Conservation (phyloP, 495 filamentous ascomycete species). For the Penicillium samsonianum region DNA sequence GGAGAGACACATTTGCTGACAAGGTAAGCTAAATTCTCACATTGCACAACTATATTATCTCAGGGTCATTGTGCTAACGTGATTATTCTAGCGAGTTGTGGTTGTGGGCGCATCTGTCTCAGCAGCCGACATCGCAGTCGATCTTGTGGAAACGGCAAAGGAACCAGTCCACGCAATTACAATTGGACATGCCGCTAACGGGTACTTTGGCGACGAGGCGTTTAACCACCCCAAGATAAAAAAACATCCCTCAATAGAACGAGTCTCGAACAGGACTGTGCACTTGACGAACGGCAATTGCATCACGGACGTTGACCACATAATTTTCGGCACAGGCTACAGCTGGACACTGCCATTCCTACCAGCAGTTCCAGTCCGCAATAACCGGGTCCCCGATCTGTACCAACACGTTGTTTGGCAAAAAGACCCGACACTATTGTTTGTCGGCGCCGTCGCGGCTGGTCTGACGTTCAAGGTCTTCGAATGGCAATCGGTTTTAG, state of each 20-base stretch:
- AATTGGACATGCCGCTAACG: neutral
- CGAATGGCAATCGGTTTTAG: constrained; percentile 51
- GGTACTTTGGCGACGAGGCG: constrained; percentile 7
- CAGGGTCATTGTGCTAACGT: neutral
- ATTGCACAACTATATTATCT: neutral
- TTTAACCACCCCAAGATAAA: constrained; percentile 11
- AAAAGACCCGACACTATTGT: constrained; percentile 18
- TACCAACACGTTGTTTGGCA: constrained; percentile 21
- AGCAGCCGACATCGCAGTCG: constrained; percentile 15
- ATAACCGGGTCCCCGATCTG: constrained; percentile 19
- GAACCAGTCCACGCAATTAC: constrained; percentile 3
- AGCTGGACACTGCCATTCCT: constrained; percentile 19
- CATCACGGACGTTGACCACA: constrained; percentile 36
- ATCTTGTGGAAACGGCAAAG: constrained; percentile 10
- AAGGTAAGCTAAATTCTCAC: constrained; percentile 2
- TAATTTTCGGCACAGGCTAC: constrained; percentile 44
- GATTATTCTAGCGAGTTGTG: constrained; percentile 15
- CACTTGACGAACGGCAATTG: constrained; percentile 37
- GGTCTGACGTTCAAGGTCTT: constrained; percentile 46
- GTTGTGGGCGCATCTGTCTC: constrained; percentile 21
- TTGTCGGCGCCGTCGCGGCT: constrained; percentile 28
- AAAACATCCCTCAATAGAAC: neutral
- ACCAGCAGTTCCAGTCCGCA: neutral
- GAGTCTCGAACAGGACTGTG: constrained; percentile 19
- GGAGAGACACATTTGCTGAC: constrained; percentile 1